These are phyloP conservation scores for Acrocalymma vagum DNA, from an alignment of 2,329 filamentous ascomycete genomes.

Conservation along the genomic window DNA sequence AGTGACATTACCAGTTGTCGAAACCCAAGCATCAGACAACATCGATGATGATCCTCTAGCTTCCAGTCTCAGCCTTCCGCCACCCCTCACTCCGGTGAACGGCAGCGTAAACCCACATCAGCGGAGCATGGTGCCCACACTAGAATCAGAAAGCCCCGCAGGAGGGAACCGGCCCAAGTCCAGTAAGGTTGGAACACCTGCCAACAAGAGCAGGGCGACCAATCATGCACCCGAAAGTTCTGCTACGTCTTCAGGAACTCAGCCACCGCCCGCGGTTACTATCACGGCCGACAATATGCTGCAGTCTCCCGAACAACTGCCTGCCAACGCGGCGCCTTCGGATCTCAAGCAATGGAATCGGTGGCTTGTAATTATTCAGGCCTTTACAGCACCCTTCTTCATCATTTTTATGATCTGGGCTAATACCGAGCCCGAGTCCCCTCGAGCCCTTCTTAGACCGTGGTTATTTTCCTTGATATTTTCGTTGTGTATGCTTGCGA, in stretches of 20 bases:
- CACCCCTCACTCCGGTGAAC: constrained; percentile 29
- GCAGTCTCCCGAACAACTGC: constrained; percentile 47
- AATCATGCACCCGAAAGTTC: constrained; percentile 10
- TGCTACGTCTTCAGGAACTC: constrained; percentile 27
- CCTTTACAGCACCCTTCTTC: constrained; percentile 88
- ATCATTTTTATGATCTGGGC: constrained; percentile 79
- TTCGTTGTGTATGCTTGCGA: constrained; percentile 72
- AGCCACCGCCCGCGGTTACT: constrained; percentile 36
- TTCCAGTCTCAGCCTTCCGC: constrained; percentile 40
- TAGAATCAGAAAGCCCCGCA: constrained; percentile 28
- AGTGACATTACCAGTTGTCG: constrained; percentile 89
- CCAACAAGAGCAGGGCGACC: constrained; percentile 4
- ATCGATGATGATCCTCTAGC: constrained; percentile 49
- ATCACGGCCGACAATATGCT: constrained; percentile 43
- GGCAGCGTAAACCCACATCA: constrained; percentile 27
- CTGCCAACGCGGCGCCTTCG: constrained; percentile 18
- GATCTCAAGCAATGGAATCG: constrained; percentile 77
- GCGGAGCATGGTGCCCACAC: constrained; percentile 24
- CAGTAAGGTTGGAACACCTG: constrained; percentile 5
- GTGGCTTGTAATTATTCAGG: constrained; percentile 86
- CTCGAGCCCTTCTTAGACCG: constrained; percentile 66
- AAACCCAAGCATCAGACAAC: constrained; percentile 67
- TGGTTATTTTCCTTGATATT: constrained; percentile 52
- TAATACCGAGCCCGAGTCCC: constrained; percentile 67
- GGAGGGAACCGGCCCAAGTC: constrained; percentile 15